A percentile compares a stretch with the other conserved stretches of the same genome.
Evolutionary conservation across 495 filamentous ascomycete species (phyloP).

Genomic region (Penicillium paradoxum): DNA sequence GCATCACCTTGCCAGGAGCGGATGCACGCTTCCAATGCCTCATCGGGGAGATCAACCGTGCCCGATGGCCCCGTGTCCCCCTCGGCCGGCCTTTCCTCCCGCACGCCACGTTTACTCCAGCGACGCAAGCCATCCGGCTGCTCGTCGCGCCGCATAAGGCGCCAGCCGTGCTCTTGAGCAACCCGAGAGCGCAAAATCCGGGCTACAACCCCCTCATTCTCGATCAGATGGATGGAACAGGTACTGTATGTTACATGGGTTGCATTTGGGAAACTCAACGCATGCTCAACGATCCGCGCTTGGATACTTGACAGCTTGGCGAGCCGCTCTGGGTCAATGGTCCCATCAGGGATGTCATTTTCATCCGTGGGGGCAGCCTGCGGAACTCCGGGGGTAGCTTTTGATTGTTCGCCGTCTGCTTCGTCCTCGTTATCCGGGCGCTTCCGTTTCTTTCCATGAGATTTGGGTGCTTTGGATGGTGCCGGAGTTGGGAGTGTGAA

Average conservation of each 20-base stretch:
- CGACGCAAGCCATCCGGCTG: conserved; percentile 65
- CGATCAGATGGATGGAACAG: conserved; percentile 77
- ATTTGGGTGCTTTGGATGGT: conserved; percentile 16
- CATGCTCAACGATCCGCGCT: conserved; percentile 70
- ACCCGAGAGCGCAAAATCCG: conserved; percentile 59
- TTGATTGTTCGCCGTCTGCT: conserved; percentile 10
- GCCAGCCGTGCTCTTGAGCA: conserved; percentile 69
- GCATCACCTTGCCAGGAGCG: conserved; percentile 74
- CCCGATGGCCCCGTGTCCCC: conserved; percentile 7
- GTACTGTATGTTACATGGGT: conserved; percentile 82
- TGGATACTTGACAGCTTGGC: conserved; percentile 71
- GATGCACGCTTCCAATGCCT: conserved; percentile 69
- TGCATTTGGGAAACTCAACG: conserved; percentile 76
- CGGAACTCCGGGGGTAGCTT: conserved; percentile 7
- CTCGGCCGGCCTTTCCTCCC: conserved; percentile 25
- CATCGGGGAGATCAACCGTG: conserved; percentile 36
- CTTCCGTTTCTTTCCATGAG: conserved; percentile 45
- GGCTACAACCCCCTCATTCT: conserved; percentile 83
- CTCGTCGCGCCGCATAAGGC: conserved; percentile 60
- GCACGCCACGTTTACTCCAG: conserved; percentile 66
- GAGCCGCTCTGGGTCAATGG: conserved; percentile 49
- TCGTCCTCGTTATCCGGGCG: conserved; percentile 22
- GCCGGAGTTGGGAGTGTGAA: conserved; percentile 42
- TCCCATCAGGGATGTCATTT: conserved; percentile 29
- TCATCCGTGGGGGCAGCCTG: conserved; percentile 28